Conservation (phyloP, 768 basidiomycete genomes). For the Phaeotremella fagi region DNA sequence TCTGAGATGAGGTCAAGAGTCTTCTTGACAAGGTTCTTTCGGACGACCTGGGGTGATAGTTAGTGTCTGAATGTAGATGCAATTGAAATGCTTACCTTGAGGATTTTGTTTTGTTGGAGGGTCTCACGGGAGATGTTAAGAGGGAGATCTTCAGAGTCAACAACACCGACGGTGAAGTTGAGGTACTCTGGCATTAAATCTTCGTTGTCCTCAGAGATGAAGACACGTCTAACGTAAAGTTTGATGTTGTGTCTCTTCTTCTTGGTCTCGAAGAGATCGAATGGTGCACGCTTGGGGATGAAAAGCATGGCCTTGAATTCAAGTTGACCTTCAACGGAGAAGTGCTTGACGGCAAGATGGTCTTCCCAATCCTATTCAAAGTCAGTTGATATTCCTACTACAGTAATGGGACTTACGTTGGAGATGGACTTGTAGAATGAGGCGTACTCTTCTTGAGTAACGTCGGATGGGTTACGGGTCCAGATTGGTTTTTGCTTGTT, state of each 20-base stretch:
- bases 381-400: not conserved
- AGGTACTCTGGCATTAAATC: conserved; percentile 90
- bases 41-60: conserved; percentile 45
- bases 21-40: conserved; percentile 99
- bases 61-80: not conserved
- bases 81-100: conserved; percentile 71
- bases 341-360: conserved; percentile 98
- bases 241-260: conserved; percentile 99
- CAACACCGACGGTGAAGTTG: conserved; percentile 99
- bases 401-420: conserved; percentile 52
- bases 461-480: conserved; percentile 93
- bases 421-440: conserved; percentile 99
- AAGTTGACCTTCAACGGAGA: conserved; percentile 99
- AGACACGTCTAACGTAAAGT: conserved; percentile 99
- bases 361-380: conserved; percentile 81
- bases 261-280: conserved; percentile 99
- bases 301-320: conserved; percentile 99
- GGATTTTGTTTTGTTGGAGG: conserved; percentile 99
- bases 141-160: conserved; percentile 99
- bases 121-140: conserved; percentile 99
- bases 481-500: conserved; percentile 99
- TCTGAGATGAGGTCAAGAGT: conserved; percentile 88
- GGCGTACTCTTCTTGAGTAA: conserved; percentile 85
- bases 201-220: conserved; percentile 99
- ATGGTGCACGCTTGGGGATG: conserved; percentile 95